A percentile compares a stretch with the other conserved stretches of the same genome.
Conservation (phyloP, 352 stramenopile genomes). For the Aphanomyces cochlioides region DNA sequence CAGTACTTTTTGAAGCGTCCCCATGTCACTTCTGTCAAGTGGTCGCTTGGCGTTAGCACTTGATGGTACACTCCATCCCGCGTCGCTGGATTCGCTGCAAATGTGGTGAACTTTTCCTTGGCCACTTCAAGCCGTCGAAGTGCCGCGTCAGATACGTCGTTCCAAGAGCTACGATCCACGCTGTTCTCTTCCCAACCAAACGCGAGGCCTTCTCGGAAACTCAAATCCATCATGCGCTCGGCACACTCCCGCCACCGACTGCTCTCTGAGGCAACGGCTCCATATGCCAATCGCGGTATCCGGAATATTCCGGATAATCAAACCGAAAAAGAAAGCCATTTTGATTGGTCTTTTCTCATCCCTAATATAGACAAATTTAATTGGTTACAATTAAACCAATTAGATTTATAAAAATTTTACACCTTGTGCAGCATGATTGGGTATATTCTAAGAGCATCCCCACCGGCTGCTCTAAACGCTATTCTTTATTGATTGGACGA, state of each 20-base stretch:
- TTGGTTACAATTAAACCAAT: background rate
- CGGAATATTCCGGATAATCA: slow-evolving; percentile 12
- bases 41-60: slow-evolving; percentile 7
- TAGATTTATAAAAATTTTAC: no score
- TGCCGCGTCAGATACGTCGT: slow-evolving; percentile 15
- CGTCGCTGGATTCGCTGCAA: slow-evolving; percentile 1
- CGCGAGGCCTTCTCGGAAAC: slow-evolving; percentile 13
- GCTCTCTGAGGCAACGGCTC: background rate
- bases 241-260: background rate
- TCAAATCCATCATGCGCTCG: slow-evolving; percentile 5
- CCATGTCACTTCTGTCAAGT: slow-evolving; percentile 18
- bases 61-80: slow-evolving; percentile 11
- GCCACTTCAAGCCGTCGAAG: slow-evolving; percentile 6
- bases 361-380: background rate
- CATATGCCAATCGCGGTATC: slow-evolving; percentile 21
- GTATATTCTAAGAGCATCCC: no score
- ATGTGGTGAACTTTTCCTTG: slow-evolving; percentile 20
- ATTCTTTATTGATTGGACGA: no score
- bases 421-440: no score
- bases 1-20: slow-evolving; percentile 22
- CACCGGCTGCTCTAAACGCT: no score
- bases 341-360: background rate
- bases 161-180: slow-evolving; percentile 19
- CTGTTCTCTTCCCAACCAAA: slow-evolving; percentile 14
- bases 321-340: background rate